Conservation (phyloP, 2,329 filamentous ascomycete genomes). For the Sclerotinia nivalis region DNA sequence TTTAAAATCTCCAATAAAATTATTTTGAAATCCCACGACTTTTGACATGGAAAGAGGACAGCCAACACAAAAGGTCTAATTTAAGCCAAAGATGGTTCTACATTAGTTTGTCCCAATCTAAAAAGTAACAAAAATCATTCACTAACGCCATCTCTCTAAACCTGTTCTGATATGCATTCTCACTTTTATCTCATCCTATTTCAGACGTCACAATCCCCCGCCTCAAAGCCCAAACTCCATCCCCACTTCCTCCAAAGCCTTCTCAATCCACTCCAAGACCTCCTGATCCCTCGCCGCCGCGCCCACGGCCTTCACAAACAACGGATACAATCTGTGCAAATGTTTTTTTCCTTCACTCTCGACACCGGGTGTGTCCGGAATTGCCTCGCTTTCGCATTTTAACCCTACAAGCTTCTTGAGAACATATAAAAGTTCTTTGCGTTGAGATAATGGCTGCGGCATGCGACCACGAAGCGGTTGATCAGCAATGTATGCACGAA, state of each 20-base stretch:
- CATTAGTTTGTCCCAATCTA: neutral
- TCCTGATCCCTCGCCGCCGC: constrained; percentile 63
- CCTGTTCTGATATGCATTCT: neutral
- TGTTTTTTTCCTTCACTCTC: constrained; percentile 68
- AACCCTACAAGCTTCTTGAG: constrained; percentile 67
- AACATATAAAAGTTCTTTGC: constrained; percentile 74
- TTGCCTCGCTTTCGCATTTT: constrained; percentile 67
- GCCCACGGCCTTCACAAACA: constrained; percentile 65
- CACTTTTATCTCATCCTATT: constrained; percentile 13
- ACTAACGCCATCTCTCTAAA: constrained; percentile 8
- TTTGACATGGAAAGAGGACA: neutral
- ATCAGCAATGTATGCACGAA: constrained; percentile 87
- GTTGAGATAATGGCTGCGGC: constrained; percentile 81
- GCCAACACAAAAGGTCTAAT: neutral
- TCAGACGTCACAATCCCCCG: neutral
- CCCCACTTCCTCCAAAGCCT: constrained; percentile 63
- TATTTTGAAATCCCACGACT: neutral
- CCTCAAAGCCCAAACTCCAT: constrained; percentile 49
- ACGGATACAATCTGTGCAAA: constrained; percentile 75
- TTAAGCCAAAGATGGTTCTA: neutral
- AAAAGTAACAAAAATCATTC: neutral
- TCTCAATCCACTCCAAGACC: constrained; percentile 57
- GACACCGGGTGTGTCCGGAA: constrained; percentile 57
- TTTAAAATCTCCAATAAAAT: neutral
- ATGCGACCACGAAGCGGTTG: constrained; percentile 86